A percentile compares a stretch with the other conserved stretches of the same genome.
Evolutionary conservation across 345 rosid species (phyloP).

Genomic region (Boechera divaricarpa): DNA sequence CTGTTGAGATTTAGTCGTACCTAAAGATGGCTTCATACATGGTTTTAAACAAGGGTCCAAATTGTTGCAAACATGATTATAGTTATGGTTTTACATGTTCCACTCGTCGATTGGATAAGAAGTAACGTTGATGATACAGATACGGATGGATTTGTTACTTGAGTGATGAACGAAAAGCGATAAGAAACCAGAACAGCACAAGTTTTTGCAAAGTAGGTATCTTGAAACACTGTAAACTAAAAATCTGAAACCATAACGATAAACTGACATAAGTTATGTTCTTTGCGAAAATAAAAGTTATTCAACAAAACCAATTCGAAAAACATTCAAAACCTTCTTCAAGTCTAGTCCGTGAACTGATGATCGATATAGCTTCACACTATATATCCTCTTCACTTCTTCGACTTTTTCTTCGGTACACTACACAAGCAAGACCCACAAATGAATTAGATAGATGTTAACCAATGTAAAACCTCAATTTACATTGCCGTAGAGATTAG

Average conservation of each 20-base stretch:
- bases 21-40: neutral
- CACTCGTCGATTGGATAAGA: neutral
- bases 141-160: neutral
- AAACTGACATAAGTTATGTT: slow-evolving; percentile 40
- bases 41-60: neutral
- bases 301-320: slow-evolving; percentile 34
- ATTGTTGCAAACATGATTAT: neutral
- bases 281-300: slow-evolving; percentile 17
- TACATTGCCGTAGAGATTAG: neutral
- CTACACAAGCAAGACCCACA: slow-evolving; percentile 3
- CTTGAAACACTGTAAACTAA: slow-evolving; percentile 32
- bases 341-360: slow-evolving; percentile 21
- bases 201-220: neutral
- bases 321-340: slow-evolving; percentile 41
- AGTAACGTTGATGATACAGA: too few species aligned
- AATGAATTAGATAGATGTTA: neutral
- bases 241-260: slow-evolving; percentile 32
- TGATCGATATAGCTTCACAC: slow-evolving; percentile 32
- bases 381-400: slow-evolving; percentile 43
- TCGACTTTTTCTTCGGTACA: slow-evolving; percentile 44
- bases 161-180: neutral
- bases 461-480: neutral
- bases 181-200: neutral
- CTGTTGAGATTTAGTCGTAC: neutral
- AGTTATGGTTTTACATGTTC: neutral